Percentiles rank a stretch among this genome's conserved stretches.
Evolutionary conservation across 495 filamentous ascomycete species (phyloP).

Genomic region (Penicillium canescens): DNA sequence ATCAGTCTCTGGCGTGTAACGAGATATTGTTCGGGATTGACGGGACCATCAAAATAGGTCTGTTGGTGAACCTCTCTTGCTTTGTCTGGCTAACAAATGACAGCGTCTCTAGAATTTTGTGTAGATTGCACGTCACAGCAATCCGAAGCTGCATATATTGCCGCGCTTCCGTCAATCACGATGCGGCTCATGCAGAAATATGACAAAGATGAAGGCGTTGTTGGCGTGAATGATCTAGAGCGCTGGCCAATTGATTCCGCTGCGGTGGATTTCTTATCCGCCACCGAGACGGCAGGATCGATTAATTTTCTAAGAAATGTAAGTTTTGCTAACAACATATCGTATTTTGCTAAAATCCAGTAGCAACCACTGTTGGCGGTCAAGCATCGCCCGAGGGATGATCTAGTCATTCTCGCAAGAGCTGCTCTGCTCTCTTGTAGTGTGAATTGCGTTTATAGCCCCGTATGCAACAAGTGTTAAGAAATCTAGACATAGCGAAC

Average conservation of each 20-base stretch:
- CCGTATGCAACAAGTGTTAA: too few species aligned
- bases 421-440: slow-evolving; percentile 3
- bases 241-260: slow-evolving; percentile 1
- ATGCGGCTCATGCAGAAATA: slow-evolving; percentile 1
- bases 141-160: slow-evolving; percentile 1
- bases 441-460: slow-evolving; percentile 1
- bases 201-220: background rate
- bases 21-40: slow-evolving; percentile 1
- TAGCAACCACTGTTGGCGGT: slow-evolving; percentile 2
- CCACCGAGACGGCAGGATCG: background rate
- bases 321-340: background rate
- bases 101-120: background rate
- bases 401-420: slow-evolving; percentile 8
- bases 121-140: background rate
- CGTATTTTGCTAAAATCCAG: background rate
- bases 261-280: background rate
- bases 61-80: background rate
- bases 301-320: background rate
- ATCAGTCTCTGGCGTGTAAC: background rate
- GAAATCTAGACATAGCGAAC: too few species aligned
- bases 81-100: background rate
- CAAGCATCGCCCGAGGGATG: slow-evolving; percentile 1
- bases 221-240: slow-evolving; percentile 1
- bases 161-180: background rate
- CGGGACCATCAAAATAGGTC: slow-evolving; percentile 1